A percentile compares a stretch with the other conserved stretches of the same genome.
phyloP scores from a whole-genome alignment of 208 protist species.

The Phytomonas sp. region DNA sequence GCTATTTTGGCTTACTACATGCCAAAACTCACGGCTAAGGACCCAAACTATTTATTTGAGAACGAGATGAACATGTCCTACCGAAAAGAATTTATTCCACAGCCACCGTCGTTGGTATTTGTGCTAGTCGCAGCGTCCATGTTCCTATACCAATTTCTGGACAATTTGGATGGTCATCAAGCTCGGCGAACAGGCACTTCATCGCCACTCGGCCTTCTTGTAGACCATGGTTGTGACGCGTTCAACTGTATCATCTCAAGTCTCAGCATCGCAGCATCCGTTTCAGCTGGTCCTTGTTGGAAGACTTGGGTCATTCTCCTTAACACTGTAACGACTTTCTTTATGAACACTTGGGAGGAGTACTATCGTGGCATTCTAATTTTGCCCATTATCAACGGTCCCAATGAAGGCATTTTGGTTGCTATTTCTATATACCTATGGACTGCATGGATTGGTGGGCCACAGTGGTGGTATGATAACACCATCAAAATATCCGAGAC shows the following conservation, averaged over 20 bases:
- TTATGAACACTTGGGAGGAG: constrained; percentile 86
- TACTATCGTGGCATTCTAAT: constrained; percentile 82
- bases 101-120: constrained; percentile 65
- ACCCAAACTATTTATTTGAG: constrained; percentile 13
- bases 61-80: constrained; percentile 17
- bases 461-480: constrained; percentile 64
- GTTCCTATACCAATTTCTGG: constrained; percentile 84
- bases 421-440: constrained; percentile 48
- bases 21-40: constrained; percentile 46
- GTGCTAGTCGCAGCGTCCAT: constrained; percentile 39
- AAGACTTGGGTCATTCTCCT: constrained; percentile 54
- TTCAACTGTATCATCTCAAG: constrained; percentile 67
- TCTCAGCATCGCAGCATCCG: constrained; percentile 35
- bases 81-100: constrained; percentile 19
- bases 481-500: constrained; percentile 29
- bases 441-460: constrained; percentile 52
- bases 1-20: constrained; percentile 55
- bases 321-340: constrained; percentile 49
- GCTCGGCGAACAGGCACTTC: constrained; percentile 82
- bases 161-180: constrained; percentile 93
- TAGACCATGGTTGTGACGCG: constrained; percentile 92
- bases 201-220: constrained; percentile 91
- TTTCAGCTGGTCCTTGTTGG: constrained; percentile 56
- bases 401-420: constrained; percentile 83
- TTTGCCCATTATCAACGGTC: constrained; percentile 84